Conservation (phyloP, 345 rosid species). For the Geranium brycei region DNA sequence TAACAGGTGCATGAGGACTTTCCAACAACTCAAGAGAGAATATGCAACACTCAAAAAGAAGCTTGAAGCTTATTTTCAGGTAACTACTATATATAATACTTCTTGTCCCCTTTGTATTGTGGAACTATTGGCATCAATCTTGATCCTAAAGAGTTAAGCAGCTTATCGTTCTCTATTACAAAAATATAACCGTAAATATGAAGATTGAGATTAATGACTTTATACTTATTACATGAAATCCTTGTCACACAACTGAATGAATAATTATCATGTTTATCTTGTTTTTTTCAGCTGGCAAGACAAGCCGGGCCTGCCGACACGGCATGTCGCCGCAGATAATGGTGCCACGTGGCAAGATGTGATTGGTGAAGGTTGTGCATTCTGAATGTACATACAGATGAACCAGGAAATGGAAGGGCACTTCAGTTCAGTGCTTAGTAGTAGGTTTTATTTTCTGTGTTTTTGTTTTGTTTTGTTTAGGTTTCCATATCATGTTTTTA, state of each 20-base stretch:
- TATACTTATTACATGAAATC: no score
- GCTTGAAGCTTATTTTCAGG: constrained; percentile 88
- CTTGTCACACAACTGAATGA: no score
- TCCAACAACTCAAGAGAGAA: constrained; percentile 79
- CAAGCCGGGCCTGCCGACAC: constrained; percentile 62
- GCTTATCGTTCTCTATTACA: not conserved
- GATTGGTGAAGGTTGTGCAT: not conserved
- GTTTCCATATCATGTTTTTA: no score
- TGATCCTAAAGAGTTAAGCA: not conserved
- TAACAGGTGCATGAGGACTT: constrained; percentile 55
- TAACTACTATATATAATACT: not conserved
- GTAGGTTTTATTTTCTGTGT: no score
- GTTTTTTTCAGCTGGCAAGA: constrained; percentile 45
- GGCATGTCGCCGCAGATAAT: constrained; percentile 45
- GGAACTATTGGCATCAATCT: not conserved
- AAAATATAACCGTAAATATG: no score
- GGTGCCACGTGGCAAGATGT: not conserved
- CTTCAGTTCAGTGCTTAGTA: no score
- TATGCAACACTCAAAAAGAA: constrained; percentile 60
- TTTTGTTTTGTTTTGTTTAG: no score
- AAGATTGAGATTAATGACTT: no score
- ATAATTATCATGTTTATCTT: not conserved
- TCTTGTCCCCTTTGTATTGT: not conserved
- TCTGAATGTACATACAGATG: not conserved
- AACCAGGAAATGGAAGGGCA: no score